phyloP scores from a whole-genome alignment of 768 basidiomycete genomes.

The Lactarius trivialis region DNA sequence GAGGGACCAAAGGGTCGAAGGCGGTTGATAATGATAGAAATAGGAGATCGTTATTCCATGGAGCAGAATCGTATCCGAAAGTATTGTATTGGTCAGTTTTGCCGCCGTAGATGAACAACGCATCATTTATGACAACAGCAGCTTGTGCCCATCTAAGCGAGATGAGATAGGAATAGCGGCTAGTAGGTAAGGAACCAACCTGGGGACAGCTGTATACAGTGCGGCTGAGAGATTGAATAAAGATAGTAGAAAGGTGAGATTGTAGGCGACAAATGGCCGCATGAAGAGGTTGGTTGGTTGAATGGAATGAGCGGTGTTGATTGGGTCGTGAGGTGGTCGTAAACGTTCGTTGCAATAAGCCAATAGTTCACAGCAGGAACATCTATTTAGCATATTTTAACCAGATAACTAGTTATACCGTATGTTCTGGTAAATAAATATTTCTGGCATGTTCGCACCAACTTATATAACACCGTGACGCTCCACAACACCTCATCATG shows the following conservation, averaged over 20 bases:
- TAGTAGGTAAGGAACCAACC: not conserved
- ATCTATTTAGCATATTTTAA: not conserved
- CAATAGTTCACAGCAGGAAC: too few relatives aligned
- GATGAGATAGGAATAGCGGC: not conserved
- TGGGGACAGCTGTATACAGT: not conserved
- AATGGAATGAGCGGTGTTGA: not conserved
- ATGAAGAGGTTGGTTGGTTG: not conserved
- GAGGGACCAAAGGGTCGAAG: conserved; percentile 56
- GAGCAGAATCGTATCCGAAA: conserved; percentile 70
- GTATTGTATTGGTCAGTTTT: conserved; percentile 64
- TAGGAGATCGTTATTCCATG: conserved; percentile 64
- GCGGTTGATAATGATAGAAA: conserved; percentile 54
- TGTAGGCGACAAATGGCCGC: not conserved
- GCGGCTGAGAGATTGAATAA: conserved; percentile 1
- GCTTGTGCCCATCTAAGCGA: conserved; percentile 78
- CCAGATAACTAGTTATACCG: conserved; percentile 3
- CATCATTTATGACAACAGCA: conserved; percentile 46
- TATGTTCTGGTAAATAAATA: conserved; percentile 18
- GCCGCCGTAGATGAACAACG: conserved; percentile 73
- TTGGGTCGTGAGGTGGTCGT: conserved; percentile 7
- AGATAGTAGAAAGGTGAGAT: not conserved
- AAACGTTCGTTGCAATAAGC: not conserved
- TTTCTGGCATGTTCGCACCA: not conserved
- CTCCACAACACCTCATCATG: conserved; percentile 37
- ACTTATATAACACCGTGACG: not conserved